Base-by-base conservation (phyloP, 2,329 filamentous ascomycete species). In the Mollisiaceae sp. region DNA sequence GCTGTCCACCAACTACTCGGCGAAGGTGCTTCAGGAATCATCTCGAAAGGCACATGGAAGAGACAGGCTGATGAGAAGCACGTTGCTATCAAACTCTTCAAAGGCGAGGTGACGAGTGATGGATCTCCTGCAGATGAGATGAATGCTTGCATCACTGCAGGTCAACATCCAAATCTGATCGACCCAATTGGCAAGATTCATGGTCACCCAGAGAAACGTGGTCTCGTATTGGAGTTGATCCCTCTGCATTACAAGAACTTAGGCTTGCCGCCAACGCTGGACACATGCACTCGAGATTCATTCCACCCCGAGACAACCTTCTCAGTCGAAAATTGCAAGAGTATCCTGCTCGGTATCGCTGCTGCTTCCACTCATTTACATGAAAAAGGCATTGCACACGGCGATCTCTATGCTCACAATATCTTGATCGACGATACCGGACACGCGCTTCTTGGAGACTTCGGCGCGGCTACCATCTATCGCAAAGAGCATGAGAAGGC, bases 81-180 rank as follows among this genome's bases (percentile, higher is more conserved):
- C 14, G 82, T 84, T 0, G 81, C 82, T 1, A 76, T 84, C 72
- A 83, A 83, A 69, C 73, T 83, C 8, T 84, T 84, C 74, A 79
- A 78, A 47, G 81, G 81, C n/a, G 74, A 77, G 9, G 74, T 82
- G 12, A 82, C 81, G 9, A 81, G 78, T 67, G 81, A 83, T 66
- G 82, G 82, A 15, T 79, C 78, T 5, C 82, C 82, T 0, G 72
- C 76, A n/a, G 82, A 83, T 69, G 82, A 84, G 72, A 81, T 84
- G 80, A 76, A 77, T 11, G 81, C 81, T 2, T 81, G 78, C 64
- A 77, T 83, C 59, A 75, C 76, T 0, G 82, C 82, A 0, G 82
- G 81, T 12, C 77, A 77, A 43, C 82, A 84, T 68, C 75, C 76
- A 20, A 80, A 81, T 67, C 78, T 84, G 54, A 81, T 83, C 64